Percentiles rank a stretch among this genome's conserved stretches.
phyloP scores from a whole-genome alignment of 352 stramenopile species.

The Globisporangium paroecandrum region DNA sequence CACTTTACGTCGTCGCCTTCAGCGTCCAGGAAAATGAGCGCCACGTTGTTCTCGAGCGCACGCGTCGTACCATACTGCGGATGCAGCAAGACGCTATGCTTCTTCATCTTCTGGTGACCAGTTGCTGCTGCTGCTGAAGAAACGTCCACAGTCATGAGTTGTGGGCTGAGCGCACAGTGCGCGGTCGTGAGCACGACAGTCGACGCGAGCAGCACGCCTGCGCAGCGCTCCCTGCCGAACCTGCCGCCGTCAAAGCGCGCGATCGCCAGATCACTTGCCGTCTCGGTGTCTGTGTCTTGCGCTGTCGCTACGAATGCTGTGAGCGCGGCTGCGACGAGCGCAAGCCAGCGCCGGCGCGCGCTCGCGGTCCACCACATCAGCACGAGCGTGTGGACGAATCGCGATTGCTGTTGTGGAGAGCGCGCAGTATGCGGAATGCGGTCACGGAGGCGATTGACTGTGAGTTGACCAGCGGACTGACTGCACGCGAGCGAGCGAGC shows the following conservation, averaged over 20 bases:
- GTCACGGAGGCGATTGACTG: not conserved
- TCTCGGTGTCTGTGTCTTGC: not conserved
- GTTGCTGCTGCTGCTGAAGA: not conserved
- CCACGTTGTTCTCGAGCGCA: conserved; percentile 10
- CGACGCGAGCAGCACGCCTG: conserved; percentile 2
- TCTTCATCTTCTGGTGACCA: not conserved
- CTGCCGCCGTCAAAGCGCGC: conserved; percentile 8
- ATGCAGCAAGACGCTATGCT: not conserved
- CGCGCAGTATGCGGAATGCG: not conserved
- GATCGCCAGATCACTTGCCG: not conserved
- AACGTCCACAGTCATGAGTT: not conserved
- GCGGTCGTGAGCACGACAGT: conserved; percentile 11
- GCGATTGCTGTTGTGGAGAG: not conserved
- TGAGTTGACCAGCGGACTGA: not conserved
- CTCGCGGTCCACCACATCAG: conserved; percentile 1
- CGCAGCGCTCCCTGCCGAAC: conserved; percentile 2
- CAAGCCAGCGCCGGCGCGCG: not conserved
- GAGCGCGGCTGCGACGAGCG: not conserved
- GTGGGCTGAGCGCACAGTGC: conserved; percentile 5
- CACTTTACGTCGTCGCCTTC: too few relatives aligned
- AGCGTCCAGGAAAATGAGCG: conserved; percentile 9
- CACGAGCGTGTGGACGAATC: not conserved
- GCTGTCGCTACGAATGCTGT: not conserved
- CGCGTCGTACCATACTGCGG: conserved; percentile 2
- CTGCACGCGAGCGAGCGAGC: not conserved